Evolutionary conservation across 2,329 filamentous ascomycete species (phyloP).

Genomic region (Alternaria brassicicola): DNA sequence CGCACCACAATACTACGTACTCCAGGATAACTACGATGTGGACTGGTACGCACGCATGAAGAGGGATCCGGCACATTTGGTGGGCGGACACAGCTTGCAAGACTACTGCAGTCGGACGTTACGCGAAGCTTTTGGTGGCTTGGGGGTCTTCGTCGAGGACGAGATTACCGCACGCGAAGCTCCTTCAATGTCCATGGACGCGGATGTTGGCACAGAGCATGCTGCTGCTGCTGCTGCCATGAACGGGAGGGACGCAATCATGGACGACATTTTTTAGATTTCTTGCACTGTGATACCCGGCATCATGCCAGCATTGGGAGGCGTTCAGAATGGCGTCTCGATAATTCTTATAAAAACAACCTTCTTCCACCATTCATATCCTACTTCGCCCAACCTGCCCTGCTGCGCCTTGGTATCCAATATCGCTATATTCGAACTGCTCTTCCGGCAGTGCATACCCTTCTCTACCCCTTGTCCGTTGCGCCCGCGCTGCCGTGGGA

Average conservation of each 20-base stretch:
- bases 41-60: slow-evolving; percentile 72
- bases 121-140: slow-evolving; percentile 86
- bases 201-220: slow-evolving; percentile 41
- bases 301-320: slow-evolving; percentile 34
- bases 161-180: slow-evolving; percentile 59
- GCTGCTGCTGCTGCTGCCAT: slow-evolving; percentile 58
- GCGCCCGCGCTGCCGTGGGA: slow-evolving; percentile 17
- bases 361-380: slow-evolving; percentile 6
- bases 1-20: slow-evolving; percentile 67
- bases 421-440: slow-evolving; percentile 53
- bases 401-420: slow-evolving; percentile 48
- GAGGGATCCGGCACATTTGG: slow-evolving; percentile 68
- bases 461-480: slow-evolving; percentile 21
- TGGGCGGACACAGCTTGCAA: slow-evolving; percentile 80
- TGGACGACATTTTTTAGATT: slow-evolving; percentile 52
- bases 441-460: slow-evolving; percentile 52
- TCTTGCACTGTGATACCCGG: slow-evolving; percentile 43
- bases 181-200: slow-evolving; percentile 42
- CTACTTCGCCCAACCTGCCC: slow-evolving; percentile 21
- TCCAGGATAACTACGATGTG: slow-evolving; percentile 75
- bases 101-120: slow-evolving; percentile 84
- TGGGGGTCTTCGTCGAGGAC: slow-evolving; percentile 86
- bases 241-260: slow-evolving; percentile 61
- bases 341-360: neutral
- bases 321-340: slow-evolving; percentile 23